Base-by-base conservation (phyloP, 2,329 filamentous ascomycete genomes). In the Exutisphaerella laricina region DNA sequence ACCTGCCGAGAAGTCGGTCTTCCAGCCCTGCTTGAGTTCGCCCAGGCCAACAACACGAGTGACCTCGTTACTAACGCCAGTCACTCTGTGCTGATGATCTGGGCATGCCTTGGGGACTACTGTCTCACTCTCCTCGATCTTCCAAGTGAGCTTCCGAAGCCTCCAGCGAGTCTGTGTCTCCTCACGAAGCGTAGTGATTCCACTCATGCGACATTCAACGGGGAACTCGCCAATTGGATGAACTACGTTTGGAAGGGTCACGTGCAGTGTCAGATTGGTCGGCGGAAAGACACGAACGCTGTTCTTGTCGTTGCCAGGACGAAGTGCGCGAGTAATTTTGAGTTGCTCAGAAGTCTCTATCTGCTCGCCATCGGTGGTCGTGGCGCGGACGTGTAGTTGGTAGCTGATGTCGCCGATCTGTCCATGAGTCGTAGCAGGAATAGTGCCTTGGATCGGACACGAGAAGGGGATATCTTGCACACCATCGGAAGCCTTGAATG, bases 241-340 rank as follows among this genome's bases (percentile, higher is more conserved):
- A 50, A 96, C 82, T 51, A 94, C 79, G 26, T 86, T 80, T 34
- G 84, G 84, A 51, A 94, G 82, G 58, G 87, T 82, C 50, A 92
- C 84, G 59, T 82, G 83, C 45, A 88, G 85, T 54, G 87, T 89
- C 58, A 98, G 82, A 68, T 94, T 92, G 54, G 92, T 98, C 0
- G 92, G 90, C 35, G 90, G 92, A 68, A 98, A 98, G 60, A 97
- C 85, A 59, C 90, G 87, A 50, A 95, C 82, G 12, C 86, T 94
- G 67, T 89, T 83, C 67, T 94, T 90, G 48, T 94, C 88, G 40
- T 78, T 74, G 36, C 88, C 85, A 2, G 86, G 79, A 40, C 84
- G 75, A 18, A 97, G 78, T 23, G 88, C 85, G 49, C 90, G 85
- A 69, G 83, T 83, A 54, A 97, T 77, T 42, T 81, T 73, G 32